Base-by-base conservation (phyloP, 1,139 yeast genomes). In the Hyphopichia burtonii region DNA sequence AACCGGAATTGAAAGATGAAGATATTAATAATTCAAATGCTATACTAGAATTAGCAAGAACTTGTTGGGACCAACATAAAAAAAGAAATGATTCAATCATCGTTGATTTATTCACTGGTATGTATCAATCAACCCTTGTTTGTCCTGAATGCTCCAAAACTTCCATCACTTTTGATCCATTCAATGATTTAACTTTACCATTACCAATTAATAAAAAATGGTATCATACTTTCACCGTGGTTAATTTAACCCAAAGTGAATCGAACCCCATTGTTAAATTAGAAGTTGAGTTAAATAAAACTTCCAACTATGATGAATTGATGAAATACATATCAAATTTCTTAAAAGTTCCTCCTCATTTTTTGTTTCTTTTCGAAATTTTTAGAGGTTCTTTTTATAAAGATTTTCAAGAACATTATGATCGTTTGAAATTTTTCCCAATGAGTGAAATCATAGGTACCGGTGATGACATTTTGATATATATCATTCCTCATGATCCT, bases 81-180 rank as follows among this genome's bases (percentile, higher is more conserved):
- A 63, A 76, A 52, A 74, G 99, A 53, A 93, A 93, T 58, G 95
- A 90, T 58, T 90, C 97, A 0, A 78, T 87, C 1, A 82, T 93
- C 23, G 76, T 83, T 34, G 98, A 93, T 57, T 67, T 93, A 44
- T 93, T 93, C 66, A 88, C 93, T 8, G 98, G 98, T 0, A 60
- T 90, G 55, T 93, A 93, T 61, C 87, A 89, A 60, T 89, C 96
- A 3, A 89, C 96, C 0, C 68, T 93, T 45, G 78, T 86, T 7
- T 93, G 99, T 57, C 98, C 99, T 0, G 82, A 68, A 17, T 93
- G 99, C 63, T 61, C 76, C 10, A 86, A 86, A 51, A 80, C 88
- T 3, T 86, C 96, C 23, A 77, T 91, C 20, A 91, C 98, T 0
- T 93, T 91, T 66, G 99, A 93, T 59, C 99, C 99, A 0, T 93